These are phyloP conservation scores for Acacia confusa DNA, from an alignment of 306 rosid species.

Conservation along the genomic window DNA sequence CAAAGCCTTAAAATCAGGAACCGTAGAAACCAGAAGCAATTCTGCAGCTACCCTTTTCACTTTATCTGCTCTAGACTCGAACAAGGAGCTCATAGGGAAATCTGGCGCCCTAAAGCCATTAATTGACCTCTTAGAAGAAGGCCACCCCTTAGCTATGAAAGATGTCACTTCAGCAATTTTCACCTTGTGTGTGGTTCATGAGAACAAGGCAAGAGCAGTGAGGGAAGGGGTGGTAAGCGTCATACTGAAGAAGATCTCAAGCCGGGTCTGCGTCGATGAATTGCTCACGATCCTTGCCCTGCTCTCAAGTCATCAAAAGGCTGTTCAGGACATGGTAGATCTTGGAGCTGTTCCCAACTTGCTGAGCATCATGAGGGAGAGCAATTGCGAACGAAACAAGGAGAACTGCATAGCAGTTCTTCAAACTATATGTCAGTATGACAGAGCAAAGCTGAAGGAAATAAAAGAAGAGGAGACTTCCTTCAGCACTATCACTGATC, in stretches of 20 bases:
- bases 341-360: slow-evolving; percentile 69
- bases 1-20: slow-evolving; percentile 72
- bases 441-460: slow-evolving; percentile 78
- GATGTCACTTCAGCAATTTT: slow-evolving; percentile 91
- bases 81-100: slow-evolving; percentile 83
- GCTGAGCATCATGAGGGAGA: slow-evolving; percentile 63
- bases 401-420: slow-evolving; percentile 80
- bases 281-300: slow-evolving; percentile 73
- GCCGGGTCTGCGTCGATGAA: slow-evolving; percentile 58
- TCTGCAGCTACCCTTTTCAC: slow-evolving; percentile 92
- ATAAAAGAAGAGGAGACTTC: slow-evolving; percentile 74
- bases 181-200: slow-evolving; percentile 64
- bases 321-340: slow-evolving; percentile 78
- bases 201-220: slow-evolving; percentile 81
- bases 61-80: slow-evolving; percentile 86
- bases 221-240: slow-evolving; percentile 68
- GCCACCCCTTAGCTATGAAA: slow-evolving; percentile 70
- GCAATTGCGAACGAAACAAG: slow-evolving; percentile 67
- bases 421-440: slow-evolving; percentile 63
- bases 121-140: slow-evolving; percentile 77
- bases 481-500: slow-evolving; percentile 66
- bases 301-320: slow-evolving; percentile 68
- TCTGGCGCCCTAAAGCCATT: slow-evolving; percentile 73
- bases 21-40: slow-evolving; percentile 77
- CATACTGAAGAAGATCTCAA: slow-evolving; percentile 57